Base-by-base conservation (phyloP, 805 yeast genomes). In the Brettanomyces nanus region DNA sequence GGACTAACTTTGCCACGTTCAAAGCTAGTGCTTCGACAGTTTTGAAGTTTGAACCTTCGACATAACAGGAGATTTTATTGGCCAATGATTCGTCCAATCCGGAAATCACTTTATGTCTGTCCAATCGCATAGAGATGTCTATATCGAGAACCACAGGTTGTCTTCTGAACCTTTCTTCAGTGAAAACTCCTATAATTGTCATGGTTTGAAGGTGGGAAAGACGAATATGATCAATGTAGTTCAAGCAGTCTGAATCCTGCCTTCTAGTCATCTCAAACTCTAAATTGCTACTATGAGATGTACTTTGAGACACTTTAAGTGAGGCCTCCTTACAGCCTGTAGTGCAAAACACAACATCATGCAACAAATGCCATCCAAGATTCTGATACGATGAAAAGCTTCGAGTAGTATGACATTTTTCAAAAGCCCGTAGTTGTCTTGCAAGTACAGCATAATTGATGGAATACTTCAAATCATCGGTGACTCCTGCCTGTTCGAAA, bases 21-120 rank as follows among this genome's bases (percentile, higher is more conserved):
- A 77, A 72, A 3, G 85, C 95, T 33, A 92, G 67, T 0, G 97
- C 96, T 55, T 92, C 99, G 1, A 92, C 94, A 0, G 99, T 92
- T 51, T 85, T 81, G 63, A 85, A 92, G 45, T 77, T 76, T 2
- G 95, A 73, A n/a, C 53, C 54, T 51, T 84, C 95, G n/a, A 86
- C 83, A 49, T 78, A 84, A 0, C 13, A 11, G 52, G 50, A 0
- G 71, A 65, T 4, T 42, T 37, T 63, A 62, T 30, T 73, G 63
- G 23, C 66, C 56, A 33, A 9, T 32, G 29, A 9, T 48, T 52
- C 17, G 67, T 45, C 2, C 4, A 31, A 31, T 18, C 34, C 34
- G 10, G 34, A 15, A 6, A 19, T 20, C 13, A 7, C 9, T 2
- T n/a, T 9, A n/a, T 31, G 34, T 5, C 26, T 15, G n/a, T 31